Base-by-base conservation (phyloP, 176 grass and related monocot species). In the Carex parvula region DNA sequence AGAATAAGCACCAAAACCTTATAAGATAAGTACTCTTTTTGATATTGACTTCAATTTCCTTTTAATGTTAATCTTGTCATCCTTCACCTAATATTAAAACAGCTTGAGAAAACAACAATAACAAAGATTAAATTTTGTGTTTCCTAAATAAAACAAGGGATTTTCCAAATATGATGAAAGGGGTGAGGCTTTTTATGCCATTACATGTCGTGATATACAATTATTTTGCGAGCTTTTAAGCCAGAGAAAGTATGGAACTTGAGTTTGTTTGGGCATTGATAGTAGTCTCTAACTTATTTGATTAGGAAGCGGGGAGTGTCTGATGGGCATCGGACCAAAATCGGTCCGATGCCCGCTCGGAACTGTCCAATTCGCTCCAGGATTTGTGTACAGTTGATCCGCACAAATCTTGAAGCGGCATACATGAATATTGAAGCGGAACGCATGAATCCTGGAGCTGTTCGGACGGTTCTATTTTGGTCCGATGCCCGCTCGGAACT, bases 1-100 rank as follows among this genome's bases (percentile, higher is more conserved):
- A 74, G 9, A 74, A 74, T 52, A 53, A 74, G 70, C 42, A 74
- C n/a, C 12, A 13, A 74, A 50, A 74, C 42, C 70, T 74, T 5
- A 24, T 74, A 52, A 74, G n/a, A 52, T 22, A 35, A 74, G 11
- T 74, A 52, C 12, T 74, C n/a, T 74, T 24, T 59, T 74, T 73
- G 30, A 70, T 74, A 20, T 74, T 52, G 42, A 24, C 39, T 50
- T 24, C 4, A 74, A 74, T 24, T 74, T 6, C 14, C 12, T 46
- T 73, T 74, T 48, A 48, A 18, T 50, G n/a, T 73, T 52, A 50
- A 46, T 74, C 6, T 6, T 16, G 13, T 68, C 70, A 52, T 50
- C 70, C 70, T 52, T 11, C 20, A 53, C 7, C 18, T 52, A 74
- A 73, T 50, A 18, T 15, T 52, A 52, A 74, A 74, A 74, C 20